Evolutionary conservation across 1,284 basidiomycete genomes (phyloP).

Genomic region (Marasmius sp.): DNA sequence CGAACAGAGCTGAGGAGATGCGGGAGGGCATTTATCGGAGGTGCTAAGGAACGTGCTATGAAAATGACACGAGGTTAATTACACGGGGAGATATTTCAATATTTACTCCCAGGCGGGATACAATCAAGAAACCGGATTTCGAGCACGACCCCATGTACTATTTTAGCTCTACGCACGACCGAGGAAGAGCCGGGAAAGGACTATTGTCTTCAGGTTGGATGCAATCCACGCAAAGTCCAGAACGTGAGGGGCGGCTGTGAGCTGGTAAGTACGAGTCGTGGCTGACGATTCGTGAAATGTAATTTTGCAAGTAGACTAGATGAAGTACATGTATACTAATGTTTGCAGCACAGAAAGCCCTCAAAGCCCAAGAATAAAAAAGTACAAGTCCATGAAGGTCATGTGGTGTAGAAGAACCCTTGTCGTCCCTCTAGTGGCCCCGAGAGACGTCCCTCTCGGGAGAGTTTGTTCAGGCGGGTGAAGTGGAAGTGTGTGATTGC

Average conservation of each 20-base stretch:
- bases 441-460: constrained; percentile 32
- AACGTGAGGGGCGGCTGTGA: too few relatives aligned
- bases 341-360: not conserved
- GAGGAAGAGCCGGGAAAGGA: too few relatives aligned
- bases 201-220: too few relatives aligned
- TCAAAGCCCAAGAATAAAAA: not conserved
- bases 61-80: not conserved
- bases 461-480: constrained; percentile 32
- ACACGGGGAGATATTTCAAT: not conserved
- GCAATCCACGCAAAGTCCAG: too few relatives aligned
- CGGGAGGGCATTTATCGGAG: constrained; percentile 61
- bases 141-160: too few relatives aligned
- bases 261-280: too few relatives aligned
- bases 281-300: too few relatives aligned
- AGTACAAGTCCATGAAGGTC: constrained; percentile 6
- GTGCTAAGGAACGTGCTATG: constrained; percentile 38
- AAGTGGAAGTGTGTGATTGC: constrained; percentile 33
- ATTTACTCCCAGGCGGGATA: not conserved
- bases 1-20: constrained; percentile 48
- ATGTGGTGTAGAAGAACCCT: constrained; percentile 44
- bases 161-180: too few relatives aligned
- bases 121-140: not conserved
- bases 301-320: too few relatives aligned
- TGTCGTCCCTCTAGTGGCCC: constrained; percentile 37
- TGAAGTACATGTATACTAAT: not conserved